Base-by-base conservation (phyloP, 2,329 filamentous ascomycete species). In the Ceratocystis alfenasii region DNA sequence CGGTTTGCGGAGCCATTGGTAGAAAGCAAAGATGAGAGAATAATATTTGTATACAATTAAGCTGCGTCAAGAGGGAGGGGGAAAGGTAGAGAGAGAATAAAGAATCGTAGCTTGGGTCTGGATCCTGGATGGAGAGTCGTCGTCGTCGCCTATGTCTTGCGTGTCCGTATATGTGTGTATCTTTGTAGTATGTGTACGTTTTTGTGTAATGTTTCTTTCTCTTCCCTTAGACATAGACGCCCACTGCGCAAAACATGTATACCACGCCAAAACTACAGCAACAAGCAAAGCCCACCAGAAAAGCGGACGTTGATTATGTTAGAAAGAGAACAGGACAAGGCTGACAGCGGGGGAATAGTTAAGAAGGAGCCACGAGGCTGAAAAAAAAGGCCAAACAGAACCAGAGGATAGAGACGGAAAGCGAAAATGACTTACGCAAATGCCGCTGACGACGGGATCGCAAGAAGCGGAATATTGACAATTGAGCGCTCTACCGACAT, bases 211-310 rank as follows among this genome's bases (percentile, higher is more conserved):
- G 68, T 73, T 73, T 69, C 71, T 69, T 72, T 69, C 70, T 36
- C 41, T 67, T 72, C 71, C 72, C 30, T 65, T 69, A 99, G 76
- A 99, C 90, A 86, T 99, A 97, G 74, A 99, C 94, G 75, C 94
- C 94, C 75, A 94, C 94, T 68, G 92, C 94, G 78, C 94, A 99
- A 78, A 99, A 97, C 88, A 96, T 96, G 78, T 94, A 96, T 59
- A 99, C 91, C 63, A 93, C 87, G 71, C 94, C 94, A 76, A 96
- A 89, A 63, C 93, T 96, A 73, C 25, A 66, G 36, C 28, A 28
- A 48, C 10, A 28, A 33, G 22, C 36, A 41, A 15, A 41, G 36
- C 36, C 36, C 36, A 15, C 36, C 36, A n/a, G 1, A 36, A 12
- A 30, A 71, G 65, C 74, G 74, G 64, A 55, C n/a, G 22, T 53